A percentile compares a stretch with the other conserved stretches of the same genome.
phyloP scores from a whole-genome alignment of 2,329 filamentous ascomycete species.

The Talaromyces albobiverticillius region DNA sequence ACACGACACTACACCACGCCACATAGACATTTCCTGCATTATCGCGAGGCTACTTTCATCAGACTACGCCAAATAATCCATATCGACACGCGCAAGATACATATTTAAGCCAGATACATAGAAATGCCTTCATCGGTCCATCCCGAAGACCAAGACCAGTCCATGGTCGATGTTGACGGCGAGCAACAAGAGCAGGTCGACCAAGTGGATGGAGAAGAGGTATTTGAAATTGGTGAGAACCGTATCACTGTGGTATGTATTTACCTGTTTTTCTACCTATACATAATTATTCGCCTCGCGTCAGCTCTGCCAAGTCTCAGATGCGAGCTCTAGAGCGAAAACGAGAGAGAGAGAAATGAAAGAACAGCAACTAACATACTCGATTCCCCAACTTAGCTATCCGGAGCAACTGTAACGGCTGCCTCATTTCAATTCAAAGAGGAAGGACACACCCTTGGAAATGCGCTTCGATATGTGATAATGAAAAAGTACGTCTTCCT shows the following conservation, averaged over 20 bases:
- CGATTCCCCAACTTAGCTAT: slow-evolving; percentile 59
- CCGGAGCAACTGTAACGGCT: slow-evolving; percentile 77
- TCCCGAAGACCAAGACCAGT: slow-evolving; percentile 39
- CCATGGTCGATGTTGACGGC: slow-evolving; percentile 42
- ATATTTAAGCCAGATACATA: not conserved
- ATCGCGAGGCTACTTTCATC: not conserved
- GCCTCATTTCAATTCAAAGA: slow-evolving; percentile 93
- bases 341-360: not conserved
- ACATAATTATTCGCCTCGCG: not conserved
- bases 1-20: not conserved
- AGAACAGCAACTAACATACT: not conserved
- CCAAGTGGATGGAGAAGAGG: slow-evolving; percentile 49
- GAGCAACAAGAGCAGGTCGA: slow-evolving; percentile 35
- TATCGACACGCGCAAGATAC: not conserved
- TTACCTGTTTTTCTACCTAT: not conserved
- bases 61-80: too few species aligned
- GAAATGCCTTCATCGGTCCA: slow-evolving; percentile 40
- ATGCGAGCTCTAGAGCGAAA: too few species aligned
- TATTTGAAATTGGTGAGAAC: slow-evolving; percentile 42
- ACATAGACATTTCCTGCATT: not conserved
- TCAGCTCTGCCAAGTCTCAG: too few species aligned
- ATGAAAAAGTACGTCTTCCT: slow-evolving; percentile 83
- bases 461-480: slow-evolving; percentile 89
- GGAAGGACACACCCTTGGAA: slow-evolving; percentile 93
- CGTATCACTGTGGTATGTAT: slow-evolving; percentile 59